Percentiles rank a stretch among this genome's conserved stretches.
These are phyloP conservation scores for Sungouiozyma intestinalis DNA, from an alignment of 805 yeast genomes.

Conservation along the genomic window DNA sequence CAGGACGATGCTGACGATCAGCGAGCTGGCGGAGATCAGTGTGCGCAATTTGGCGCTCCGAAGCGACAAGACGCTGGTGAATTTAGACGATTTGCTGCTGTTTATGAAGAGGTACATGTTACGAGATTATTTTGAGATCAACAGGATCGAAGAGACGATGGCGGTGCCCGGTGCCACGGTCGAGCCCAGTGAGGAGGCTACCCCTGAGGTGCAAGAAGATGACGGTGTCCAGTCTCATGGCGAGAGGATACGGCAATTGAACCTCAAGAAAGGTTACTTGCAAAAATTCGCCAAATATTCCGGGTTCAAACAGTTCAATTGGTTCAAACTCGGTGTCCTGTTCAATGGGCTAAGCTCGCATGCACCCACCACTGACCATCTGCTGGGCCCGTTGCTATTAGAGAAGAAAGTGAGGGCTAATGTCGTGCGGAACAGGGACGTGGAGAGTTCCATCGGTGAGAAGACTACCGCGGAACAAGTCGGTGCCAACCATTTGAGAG, in stretches of 20 bases:
- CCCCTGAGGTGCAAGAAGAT: constrained; percentile 12
- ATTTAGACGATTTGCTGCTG: constrained; percentile 37
- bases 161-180: not conserved
- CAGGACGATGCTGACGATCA: constrained; percentile 47
- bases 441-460: constrained; percentile 30
- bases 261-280: constrained; percentile 13
- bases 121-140: constrained; percentile 19
- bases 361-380: constrained; percentile 46
- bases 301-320: constrained; percentile 40
- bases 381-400: constrained; percentile 61
- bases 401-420: constrained; percentile 37
- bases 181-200: constrained; percentile 13
- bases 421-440: constrained; percentile 31
- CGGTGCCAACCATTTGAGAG: constrained; percentile 40
- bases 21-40: constrained; percentile 54
- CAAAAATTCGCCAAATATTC: constrained; percentile 21
- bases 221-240: constrained; percentile 12
- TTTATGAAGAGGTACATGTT: constrained; percentile 32
- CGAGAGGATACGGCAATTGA: constrained; percentile 9
- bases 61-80: constrained; percentile 40
- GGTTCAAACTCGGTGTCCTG: constrained; percentile 49
- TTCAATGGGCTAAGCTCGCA: constrained; percentile 35
- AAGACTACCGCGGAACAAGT: constrained; percentile 44
- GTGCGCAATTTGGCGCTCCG: constrained; percentile 53
- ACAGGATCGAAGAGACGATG: constrained; percentile 11